Percentiles rank a stretch among this genome's conserved stretches.
Conservation (phyloP, 495 filamentous ascomycete species). For the Tuber aestivum region DNA sequence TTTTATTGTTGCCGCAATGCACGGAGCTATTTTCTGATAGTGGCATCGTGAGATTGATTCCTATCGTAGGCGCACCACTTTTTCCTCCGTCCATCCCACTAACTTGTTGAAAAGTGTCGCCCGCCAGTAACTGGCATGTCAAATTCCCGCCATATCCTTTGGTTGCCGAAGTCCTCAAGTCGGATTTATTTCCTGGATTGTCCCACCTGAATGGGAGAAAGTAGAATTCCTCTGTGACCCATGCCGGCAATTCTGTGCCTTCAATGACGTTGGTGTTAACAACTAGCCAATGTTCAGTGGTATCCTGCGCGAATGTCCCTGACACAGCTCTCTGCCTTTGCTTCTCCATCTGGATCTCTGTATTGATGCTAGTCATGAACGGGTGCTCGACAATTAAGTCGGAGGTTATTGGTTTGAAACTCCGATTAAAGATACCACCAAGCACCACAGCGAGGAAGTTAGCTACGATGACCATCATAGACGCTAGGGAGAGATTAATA, state of each 20-base stretch:
- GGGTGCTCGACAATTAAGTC: not conserved
- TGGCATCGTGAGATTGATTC: constrained; percentile 11
- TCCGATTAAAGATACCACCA: constrained; percentile 42
- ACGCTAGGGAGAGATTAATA: constrained; percentile 35
- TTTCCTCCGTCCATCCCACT: too few relatives aligned
- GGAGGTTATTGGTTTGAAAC: not conserved
- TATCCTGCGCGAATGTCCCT: constrained; percentile 8
- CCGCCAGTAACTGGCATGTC: too few relatives aligned
- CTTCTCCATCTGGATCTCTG: not conserved
- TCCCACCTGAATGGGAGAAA: constrained; percentile 25
- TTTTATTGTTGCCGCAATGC: constrained; percentile 13
- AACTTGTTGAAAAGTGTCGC: too few relatives aligned
- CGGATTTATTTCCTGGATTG: not conserved
- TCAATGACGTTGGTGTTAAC: constrained; percentile 16
- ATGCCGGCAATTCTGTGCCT: constrained; percentile 5
- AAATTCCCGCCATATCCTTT: not conserved
- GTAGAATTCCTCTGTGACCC: constrained; percentile 22
- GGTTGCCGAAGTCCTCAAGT: too few relatives aligned
- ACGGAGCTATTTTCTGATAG: constrained; percentile 1
- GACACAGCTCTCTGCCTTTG: too few relatives aligned
- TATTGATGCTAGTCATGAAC: not conserved
- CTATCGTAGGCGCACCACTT: too few relatives aligned
- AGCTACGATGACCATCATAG: constrained; percentile 16
- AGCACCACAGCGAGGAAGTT: constrained; percentile 30
- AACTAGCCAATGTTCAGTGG: not conserved